A percentile compares a stretch with the other conserved stretches of the same genome.
Conservation (phyloP, 1,139 yeast species). For the Debaryomycetaceae sp. region DNA sequence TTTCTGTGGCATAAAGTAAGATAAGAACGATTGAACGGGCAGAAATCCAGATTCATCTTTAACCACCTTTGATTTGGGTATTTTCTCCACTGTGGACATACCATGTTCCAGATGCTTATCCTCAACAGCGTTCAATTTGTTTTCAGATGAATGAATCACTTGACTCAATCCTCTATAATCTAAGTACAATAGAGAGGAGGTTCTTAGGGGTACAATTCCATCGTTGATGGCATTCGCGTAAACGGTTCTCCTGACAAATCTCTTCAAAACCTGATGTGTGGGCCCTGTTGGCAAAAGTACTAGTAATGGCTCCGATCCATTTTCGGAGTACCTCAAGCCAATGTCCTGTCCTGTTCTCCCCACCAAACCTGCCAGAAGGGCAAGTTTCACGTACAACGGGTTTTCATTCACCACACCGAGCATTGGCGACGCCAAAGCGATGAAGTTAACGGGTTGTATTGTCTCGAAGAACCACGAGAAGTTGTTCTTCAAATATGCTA, state of each 20-base stretch:
- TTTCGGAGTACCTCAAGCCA: conserved; percentile 51
- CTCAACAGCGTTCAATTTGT: conserved; percentile 5
- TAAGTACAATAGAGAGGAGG: conserved; percentile 75
- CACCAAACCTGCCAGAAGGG: conserved; percentile 81
- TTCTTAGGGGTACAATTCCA: conserved; percentile 90
- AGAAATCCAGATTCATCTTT: conserved; percentile 15
- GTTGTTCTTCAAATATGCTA: conserved; percentile 64
- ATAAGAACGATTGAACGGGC: conserved; percentile 43
- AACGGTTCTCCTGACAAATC: conserved; percentile 66
- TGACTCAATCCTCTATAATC: conserved; percentile 47
- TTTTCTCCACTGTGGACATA: background rate
- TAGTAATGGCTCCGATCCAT: conserved; percentile 57
- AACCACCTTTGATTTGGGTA: conserved; percentile 15
- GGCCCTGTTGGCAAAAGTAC: conserved; percentile 78
- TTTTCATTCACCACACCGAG: conserved; percentile 83
- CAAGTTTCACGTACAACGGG: conserved; percentile 81
- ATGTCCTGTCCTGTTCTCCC: conserved; percentile 94
- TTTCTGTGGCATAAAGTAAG: conserved; percentile 46
- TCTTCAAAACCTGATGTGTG: conserved; percentile 60
- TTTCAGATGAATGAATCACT: conserved; percentile 31
- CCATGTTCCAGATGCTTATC: conserved; percentile 1
- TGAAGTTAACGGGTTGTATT: conserved; percentile 74
- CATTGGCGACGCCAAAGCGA: conserved; percentile 83
- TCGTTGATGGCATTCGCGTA: conserved; percentile 82
- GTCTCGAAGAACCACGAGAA: conserved; percentile 69